phyloP scores from a whole-genome alignment of 495 filamentous ascomycete species.

The Penicillium coffeae region DNA sequence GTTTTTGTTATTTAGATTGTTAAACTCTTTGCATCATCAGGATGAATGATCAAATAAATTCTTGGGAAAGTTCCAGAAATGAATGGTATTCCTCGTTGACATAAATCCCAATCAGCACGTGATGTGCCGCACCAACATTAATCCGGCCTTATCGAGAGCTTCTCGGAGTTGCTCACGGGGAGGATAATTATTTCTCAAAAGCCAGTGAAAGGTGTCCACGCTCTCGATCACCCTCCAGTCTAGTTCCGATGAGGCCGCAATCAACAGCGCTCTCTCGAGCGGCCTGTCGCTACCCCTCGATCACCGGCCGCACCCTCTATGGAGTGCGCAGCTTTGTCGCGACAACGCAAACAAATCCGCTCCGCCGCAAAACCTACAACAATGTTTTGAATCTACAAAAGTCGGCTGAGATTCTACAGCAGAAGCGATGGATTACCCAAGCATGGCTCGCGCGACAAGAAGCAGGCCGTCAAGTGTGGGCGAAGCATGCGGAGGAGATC shows the following conservation, averaged over 20 bases:
- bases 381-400: constrained; percentile 7
- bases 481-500: constrained; percentile 52
- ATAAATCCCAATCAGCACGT: not conserved
- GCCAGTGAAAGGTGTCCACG: constrained; percentile 11
- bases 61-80: no score
- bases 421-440: constrained; percentile 47
- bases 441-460: constrained; percentile 48
- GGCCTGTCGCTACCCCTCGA: constrained; percentile 16
- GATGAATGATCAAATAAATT: no score
- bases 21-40: no score
- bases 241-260: constrained; percentile 28
- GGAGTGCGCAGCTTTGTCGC: constrained; percentile 26
- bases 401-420: constrained; percentile 7
- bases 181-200: constrained; percentile 7
- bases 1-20: constrained; percentile 45
- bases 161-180: constrained; percentile 11
- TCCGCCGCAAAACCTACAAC: constrained; percentile 13
- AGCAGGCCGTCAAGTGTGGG: constrained; percentile 56
- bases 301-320: constrained; percentile 13
- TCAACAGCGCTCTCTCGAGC: constrained; percentile 21
- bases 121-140: constrained; percentile 18
- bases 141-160: constrained; percentile 28
- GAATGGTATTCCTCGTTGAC: no score
- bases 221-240: constrained; percentile 2
- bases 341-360: constrained; percentile 19